Evolutionary conservation across 352 stramenopile species (phyloP).

Genomic region (Globisporangium cylindrosporum): DNA sequence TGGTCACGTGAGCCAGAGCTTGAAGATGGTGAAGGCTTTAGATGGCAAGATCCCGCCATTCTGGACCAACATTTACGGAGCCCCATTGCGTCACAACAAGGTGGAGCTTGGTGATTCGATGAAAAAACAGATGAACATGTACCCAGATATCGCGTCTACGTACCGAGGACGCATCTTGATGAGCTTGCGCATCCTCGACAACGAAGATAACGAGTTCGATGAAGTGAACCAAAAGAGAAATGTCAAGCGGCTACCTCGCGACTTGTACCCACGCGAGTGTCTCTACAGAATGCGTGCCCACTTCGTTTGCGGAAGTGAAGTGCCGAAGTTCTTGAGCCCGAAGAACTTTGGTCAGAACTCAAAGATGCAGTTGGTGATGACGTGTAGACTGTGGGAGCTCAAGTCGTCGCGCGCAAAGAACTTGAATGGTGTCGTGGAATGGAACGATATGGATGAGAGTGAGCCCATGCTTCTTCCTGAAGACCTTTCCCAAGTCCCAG

Average conservation of each 20-base stretch:
- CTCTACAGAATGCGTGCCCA: slow-evolving; percentile 76
- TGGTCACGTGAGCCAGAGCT: slow-evolving; percentile 63
- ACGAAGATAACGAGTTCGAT: slow-evolving; percentile 69
- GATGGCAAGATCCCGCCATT: slow-evolving; percentile 51
- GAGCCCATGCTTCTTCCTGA: slow-evolving; percentile 74
- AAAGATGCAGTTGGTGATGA: slow-evolving; percentile 77
- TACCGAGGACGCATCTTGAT: slow-evolving; percentile 84
- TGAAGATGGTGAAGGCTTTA: slow-evolving; percentile 72
- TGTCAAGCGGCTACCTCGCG: slow-evolving; percentile 56
- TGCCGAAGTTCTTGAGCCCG: slow-evolving; percentile 68
- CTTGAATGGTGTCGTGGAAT: slow-evolving; percentile 78
- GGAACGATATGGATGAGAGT: slow-evolving; percentile 77
- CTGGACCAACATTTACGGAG: slow-evolving; percentile 82
- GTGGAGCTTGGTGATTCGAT: slow-evolving; percentile 56
- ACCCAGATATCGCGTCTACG: slow-evolving; percentile 74
- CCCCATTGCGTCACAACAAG: slow-evolving; percentile 52
- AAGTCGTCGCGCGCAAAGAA: slow-evolving; percentile 56
- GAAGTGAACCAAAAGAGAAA: slow-evolving; percentile 85
- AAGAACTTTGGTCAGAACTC: slow-evolving; percentile 70
- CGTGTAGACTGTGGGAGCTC: slow-evolving; percentile 63
- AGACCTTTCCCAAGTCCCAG: slow-evolving; percentile 74
- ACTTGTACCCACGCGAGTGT: slow-evolving; percentile 55
- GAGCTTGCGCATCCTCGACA: slow-evolving; percentile 64
- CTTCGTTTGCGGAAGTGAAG: slow-evolving; percentile 72
- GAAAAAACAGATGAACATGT: slow-evolving; percentile 86